Evolutionary conservation across 2,329 filamentous ascomycete species (phyloP).

Genomic region (Colletotrichum limetticola): DNA sequence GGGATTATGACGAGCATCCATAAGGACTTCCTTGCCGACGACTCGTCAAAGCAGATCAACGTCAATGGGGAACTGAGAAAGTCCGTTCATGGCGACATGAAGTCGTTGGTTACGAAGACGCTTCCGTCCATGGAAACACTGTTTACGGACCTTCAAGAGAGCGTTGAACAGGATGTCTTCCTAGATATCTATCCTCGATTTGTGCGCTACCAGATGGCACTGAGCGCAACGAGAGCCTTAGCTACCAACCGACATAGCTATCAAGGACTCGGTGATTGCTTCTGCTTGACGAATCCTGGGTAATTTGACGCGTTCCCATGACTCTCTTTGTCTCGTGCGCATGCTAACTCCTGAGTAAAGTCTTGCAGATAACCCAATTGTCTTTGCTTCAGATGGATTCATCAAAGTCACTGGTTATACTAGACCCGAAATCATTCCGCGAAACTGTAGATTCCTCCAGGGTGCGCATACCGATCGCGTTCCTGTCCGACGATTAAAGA

Average conservation of each 20-base stretch:
- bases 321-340: rapidly evolving
- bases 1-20: slow-evolving; percentile 49
- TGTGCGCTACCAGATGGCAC: slow-evolving; percentile 61
- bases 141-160: slow-evolving; percentile 54
- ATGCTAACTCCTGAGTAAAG: slow-evolving; percentile 39
- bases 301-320: neutral
- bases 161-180: slow-evolving; percentile 56
- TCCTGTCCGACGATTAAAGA: slow-evolving; percentile 52
- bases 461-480: slow-evolving; percentile 56
- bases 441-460: slow-evolving; percentile 64
- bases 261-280: slow-evolving; percentile 67
- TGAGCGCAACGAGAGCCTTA: slow-evolving; percentile 57
- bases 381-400: slow-evolving; percentile 62
- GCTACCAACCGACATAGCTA: slow-evolving; percentile 51
- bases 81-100: slow-evolving; percentile 57
- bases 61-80: slow-evolving; percentile 53
- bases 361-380: slow-evolving; percentile 61
- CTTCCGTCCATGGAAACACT: slow-evolving; percentile 58
- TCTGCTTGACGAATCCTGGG: slow-evolving; percentile 65
- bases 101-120: slow-evolving; percentile 54
- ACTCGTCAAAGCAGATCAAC: slow-evolving; percentile 51
- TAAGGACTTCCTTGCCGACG: slow-evolving; percentile 41
- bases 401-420: slow-evolving; percentile 60
- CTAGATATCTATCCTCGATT: slow-evolving; percentile 63
- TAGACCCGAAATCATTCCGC: slow-evolving; percentile 57